Conservation (phyloP, 1,284 basidiomycete species). For the Microbotryum lychnidis-dioicae region DNA sequence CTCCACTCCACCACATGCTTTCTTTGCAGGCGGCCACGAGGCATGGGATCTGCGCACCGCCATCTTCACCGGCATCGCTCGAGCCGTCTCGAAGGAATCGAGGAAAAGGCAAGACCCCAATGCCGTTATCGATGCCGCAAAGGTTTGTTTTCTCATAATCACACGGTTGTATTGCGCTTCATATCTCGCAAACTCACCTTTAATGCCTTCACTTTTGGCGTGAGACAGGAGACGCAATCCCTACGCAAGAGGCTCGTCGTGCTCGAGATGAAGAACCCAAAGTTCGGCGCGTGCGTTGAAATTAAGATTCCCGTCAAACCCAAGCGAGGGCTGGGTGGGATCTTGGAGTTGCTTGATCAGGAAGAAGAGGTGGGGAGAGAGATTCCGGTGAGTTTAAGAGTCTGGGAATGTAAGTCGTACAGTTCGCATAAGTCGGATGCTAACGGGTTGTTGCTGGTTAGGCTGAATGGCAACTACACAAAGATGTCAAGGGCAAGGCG, state of each 20-base stretch:
- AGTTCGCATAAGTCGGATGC: background rate
- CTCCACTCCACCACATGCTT: background rate
- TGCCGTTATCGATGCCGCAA: background rate
- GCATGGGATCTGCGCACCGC: slow-evolving; percentile 9
- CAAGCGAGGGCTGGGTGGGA: slow-evolving; percentile 2
- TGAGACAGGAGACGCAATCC: background rate
- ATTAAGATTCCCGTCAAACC: slow-evolving; percentile 6
- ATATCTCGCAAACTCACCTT: too few relatives aligned
- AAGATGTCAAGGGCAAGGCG: background rate
- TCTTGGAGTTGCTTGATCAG: slow-evolving; percentile 3
- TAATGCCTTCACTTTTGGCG: background rate
- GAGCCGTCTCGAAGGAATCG: background rate
- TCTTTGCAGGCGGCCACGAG: background rate
- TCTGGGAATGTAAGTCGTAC: background rate
- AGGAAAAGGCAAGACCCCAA: background rate
- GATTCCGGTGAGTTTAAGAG: slow-evolving; percentile 1
- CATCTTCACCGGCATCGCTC: slow-evolving; percentile 11
- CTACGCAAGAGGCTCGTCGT: slow-evolving; percentile 1
- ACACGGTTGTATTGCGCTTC: too few relatives aligned
- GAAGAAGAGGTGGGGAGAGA: slow-evolving; percentile 6
- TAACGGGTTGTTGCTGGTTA: too few relatives aligned
- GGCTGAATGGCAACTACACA: slow-evolving; percentile 23
- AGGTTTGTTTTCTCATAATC: background rate
- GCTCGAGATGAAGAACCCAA: background rate
- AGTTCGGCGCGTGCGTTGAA: slow-evolving; percentile 5